Percentiles rank a stretch among this genome's conserved stretches.
These are phyloP conservation scores for Entomophthora muscae DNA, from an alignment of 371 early-diverging fungal species.

Conservation along the genomic window DNA sequence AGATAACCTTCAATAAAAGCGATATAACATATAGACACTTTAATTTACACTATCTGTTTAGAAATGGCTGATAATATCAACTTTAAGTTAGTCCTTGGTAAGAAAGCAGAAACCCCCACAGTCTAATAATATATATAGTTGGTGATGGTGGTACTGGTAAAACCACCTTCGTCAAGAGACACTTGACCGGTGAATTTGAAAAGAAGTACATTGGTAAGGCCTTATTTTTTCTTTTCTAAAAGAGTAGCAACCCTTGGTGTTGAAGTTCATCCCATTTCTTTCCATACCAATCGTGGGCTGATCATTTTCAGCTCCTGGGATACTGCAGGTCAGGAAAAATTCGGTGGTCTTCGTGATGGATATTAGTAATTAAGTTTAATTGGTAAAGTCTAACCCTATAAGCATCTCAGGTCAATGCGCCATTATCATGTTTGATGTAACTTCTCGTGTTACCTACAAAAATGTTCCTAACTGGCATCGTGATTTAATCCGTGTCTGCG, in stretches of 20 bases:
- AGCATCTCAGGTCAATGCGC: constrained; percentile 98
- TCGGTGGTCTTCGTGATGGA: constrained; percentile 99
- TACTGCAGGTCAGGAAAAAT: constrained; percentile 99
- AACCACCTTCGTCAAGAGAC: constrained; percentile 99
- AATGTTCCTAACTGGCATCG: constrained; percentile 99
- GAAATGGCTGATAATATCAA: constrained; percentile 26
- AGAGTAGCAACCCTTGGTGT: constrained; percentile 97
- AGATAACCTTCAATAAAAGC: background rate
- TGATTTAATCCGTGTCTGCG: constrained; percentile 96
- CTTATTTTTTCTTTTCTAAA: too few species aligned
- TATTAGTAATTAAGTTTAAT: constrained; percentile 71
- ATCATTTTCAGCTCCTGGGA: constrained; percentile 99
- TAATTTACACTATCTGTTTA: background rate
- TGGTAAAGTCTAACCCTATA: background rate
- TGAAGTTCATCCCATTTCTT: constrained; percentile 93
- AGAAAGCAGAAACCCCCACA: too few species aligned
- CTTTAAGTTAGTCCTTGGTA: constrained; percentile 75
- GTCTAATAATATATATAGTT: constrained; percentile 30
- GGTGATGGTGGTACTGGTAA: constrained; percentile 99
- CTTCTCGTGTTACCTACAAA: constrained; percentile 98
- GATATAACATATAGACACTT: background rate
- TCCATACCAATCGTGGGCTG: constrained; percentile 93
- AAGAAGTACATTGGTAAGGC: constrained; percentile 95
- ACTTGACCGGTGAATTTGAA: constrained; percentile 99
- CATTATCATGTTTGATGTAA: constrained; percentile 99